Percentiles rank a stretch among this genome's conserved stretches.
Evolutionary conservation across 78 protist genomes (phyloP).

Genomic region (Dictyostelium citrinum): DNA sequence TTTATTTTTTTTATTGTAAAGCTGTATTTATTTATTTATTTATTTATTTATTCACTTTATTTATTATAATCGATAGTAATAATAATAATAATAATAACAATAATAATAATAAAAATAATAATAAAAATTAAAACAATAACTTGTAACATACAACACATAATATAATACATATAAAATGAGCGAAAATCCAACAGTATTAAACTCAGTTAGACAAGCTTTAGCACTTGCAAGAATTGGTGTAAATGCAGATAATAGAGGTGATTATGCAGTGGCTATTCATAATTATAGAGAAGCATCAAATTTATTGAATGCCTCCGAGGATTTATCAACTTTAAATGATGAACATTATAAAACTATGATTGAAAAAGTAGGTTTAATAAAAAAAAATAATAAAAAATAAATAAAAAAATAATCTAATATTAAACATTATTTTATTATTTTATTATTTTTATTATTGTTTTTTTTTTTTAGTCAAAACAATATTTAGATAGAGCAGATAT

Average conservation of each 20-base stretch:
- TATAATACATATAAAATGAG: background rate
- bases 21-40: background rate
- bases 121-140: background rate
- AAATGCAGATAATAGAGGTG: slow-evolving; percentile 79
- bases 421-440: too few species aligned
- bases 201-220: slow-evolving; percentile 74
- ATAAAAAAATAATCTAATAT: background rate
- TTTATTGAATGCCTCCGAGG: slow-evolving; percentile 56
- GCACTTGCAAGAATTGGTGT: slow-evolving; percentile 80
- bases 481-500: slow-evolving; percentile 74
- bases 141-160: background rate
- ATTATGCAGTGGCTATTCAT: slow-evolving; percentile 61
- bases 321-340: slow-evolving; percentile 42
- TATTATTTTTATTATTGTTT: too few species aligned
- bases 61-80: background rate
- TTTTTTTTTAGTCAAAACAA: slow-evolving; percentile 30
- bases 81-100: background rate
- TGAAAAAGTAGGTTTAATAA: slow-evolving; percentile 28
- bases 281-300: slow-evolving; percentile 69
- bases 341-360: slow-evolving; percentile 72
- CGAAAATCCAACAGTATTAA: slow-evolving; percentile 52
- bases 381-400: too few species aligned
- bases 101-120: background rate
- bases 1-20: background rate
- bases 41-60: background rate